Conservation (phyloP, 1,139 yeast genomes). For the Debaryomyces singareniensis region DNA sequence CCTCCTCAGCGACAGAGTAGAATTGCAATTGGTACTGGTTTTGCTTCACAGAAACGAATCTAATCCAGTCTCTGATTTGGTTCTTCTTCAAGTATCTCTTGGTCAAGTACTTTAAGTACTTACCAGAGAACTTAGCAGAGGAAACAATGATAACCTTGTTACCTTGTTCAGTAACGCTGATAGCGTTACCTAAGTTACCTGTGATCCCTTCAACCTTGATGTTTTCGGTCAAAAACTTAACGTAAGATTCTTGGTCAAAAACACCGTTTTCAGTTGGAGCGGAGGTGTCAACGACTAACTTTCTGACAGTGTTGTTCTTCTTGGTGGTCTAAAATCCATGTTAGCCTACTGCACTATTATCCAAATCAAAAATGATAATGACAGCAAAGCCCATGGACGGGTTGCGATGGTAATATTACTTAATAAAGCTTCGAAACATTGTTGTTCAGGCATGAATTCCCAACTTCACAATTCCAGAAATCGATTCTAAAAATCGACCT, state of each 20-base stretch:
- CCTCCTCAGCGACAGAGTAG: conserved; percentile 97
- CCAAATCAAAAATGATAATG: conserved; percentile 29
- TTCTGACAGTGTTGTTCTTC: conserved; percentile 75
- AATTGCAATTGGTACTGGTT: conserved; percentile 97
- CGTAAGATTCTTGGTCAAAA: conserved; percentile 96
- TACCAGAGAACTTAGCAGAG: conserved; percentile 96
- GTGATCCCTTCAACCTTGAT: conserved; percentile 96
- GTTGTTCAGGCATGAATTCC: not conserved
- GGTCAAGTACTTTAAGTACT: conserved; percentile 98
- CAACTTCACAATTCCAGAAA: too few species aligned
- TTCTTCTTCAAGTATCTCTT: conserved; percentile 99
- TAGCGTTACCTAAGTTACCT: conserved; percentile 95
- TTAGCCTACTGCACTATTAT: conserved; percentile 60
- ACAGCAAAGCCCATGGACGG: conserved; percentile 55
- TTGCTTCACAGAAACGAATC: conserved; percentile 95
- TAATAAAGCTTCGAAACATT: not conserved
- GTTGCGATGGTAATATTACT: conserved; percentile 8
- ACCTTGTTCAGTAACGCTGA: conserved; percentile 82
- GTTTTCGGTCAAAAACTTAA: conserved; percentile 97
- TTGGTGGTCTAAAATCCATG: conserved; percentile 63
- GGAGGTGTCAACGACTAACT: conserved; percentile 93
- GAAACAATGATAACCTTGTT: conserved; percentile 84
- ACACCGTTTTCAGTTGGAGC: conserved; percentile 98
- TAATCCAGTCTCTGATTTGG: conserved; percentile 99
- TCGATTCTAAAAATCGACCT: too few species aligned